Conservation (phyloP, 2,329 filamentous ascomycete genomes). For the Macroventuria anomochaeta region DNA sequence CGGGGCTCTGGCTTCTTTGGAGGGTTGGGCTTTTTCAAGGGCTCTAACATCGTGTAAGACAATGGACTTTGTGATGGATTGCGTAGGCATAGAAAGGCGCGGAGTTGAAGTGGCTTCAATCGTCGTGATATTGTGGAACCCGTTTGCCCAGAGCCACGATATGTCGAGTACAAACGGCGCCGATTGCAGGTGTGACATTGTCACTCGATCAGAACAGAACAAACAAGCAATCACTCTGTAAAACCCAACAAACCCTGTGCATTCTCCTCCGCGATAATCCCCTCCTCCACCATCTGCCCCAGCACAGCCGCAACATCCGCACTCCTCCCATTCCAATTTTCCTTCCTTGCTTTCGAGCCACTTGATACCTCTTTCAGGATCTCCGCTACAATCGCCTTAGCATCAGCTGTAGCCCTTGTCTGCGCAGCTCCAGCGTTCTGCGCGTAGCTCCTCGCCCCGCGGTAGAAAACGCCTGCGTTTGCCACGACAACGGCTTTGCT, state of each 20-base stretch:
- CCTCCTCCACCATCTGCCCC: conserved; percentile 61
- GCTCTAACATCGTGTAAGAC: background rate
- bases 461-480: conserved; percentile 50
- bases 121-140: background rate
- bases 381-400: conserved; percentile 58
- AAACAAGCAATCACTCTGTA: background rate
- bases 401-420: conserved; percentile 53
- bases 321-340: conserved; percentile 49
- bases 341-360: conserved; percentile 45
- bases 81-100: no score
- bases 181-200: background rate
- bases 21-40: background rate
- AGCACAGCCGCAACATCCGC: conserved; percentile 54
- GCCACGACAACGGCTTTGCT: conserved; percentile 42
- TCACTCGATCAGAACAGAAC: background rate
- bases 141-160: background rate
- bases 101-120: no score
- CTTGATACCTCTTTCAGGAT: conserved; percentile 52
- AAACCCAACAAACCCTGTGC: conserved; percentile 28
- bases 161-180: background rate
- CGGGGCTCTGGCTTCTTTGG: background rate
- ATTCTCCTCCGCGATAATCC: conserved; percentile 49
- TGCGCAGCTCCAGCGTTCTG: conserved; percentile 41
- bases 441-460: conserved; percentile 42
- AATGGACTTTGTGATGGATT: background rate